Conservation (phyloP, 1,284 basidiomycete species). For the Boletus smithii region DNA sequence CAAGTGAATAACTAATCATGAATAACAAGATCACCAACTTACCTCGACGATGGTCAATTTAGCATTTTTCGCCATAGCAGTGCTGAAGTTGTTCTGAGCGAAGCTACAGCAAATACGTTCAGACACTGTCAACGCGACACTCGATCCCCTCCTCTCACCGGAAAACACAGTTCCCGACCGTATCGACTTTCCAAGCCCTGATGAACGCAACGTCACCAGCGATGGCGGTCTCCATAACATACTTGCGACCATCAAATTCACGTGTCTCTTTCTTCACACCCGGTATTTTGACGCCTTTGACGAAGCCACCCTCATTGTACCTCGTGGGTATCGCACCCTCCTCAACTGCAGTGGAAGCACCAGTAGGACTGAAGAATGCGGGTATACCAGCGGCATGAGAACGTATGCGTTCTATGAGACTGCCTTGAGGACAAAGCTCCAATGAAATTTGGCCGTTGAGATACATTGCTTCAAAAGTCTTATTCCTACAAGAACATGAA, state of each 20-base stretch:
- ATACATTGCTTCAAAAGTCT: conserved; percentile 75
- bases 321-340: conserved; percentile 72
- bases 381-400: conserved; percentile 94
- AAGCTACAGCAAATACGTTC: conserved; percentile 49
- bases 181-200: conserved; percentile 94
- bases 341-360: conserved; percentile 86
- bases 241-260: conserved; percentile 80
- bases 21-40: conserved; percentile 13
- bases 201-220: conserved; percentile 88
- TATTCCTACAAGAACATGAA: conserved; percentile 51
- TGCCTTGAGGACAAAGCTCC: conserved; percentile 89
- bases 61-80: conserved; percentile 86
- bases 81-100: conserved; percentile 85
- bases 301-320: conserved; percentile 66
- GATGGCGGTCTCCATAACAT: conserved; percentile 86
- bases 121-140: not conserved
- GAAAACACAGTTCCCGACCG: conserved; percentile 84
- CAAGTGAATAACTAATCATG: conserved; percentile 2
- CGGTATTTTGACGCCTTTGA: conserved; percentile 60
- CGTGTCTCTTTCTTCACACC: conserved; percentile 79
- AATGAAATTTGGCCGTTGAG: conserved; percentile 79
- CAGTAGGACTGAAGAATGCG: conserved; percentile 94
- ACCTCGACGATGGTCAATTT: conserved; percentile 91
- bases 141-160: conserved; percentile 41
- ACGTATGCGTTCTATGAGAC: conserved; percentile 87